Evolutionary conservation across 164 flowering plant genomes (phyloP).

Genomic region (Magnolia officinalis): DNA sequence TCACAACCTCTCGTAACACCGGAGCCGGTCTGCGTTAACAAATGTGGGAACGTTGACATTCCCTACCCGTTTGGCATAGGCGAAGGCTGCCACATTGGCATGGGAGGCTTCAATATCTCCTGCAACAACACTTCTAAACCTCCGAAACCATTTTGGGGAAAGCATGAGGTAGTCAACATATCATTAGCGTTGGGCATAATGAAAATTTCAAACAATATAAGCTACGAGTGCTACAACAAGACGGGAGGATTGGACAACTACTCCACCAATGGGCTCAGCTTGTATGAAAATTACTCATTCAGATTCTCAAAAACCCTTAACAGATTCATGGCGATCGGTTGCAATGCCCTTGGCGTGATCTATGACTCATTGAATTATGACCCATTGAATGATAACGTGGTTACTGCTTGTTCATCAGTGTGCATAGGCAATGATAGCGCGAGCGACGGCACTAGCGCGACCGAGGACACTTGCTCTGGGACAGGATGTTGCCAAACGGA

Average conservation of each 20-base stretch:
- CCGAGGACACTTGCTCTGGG: too few species aligned
- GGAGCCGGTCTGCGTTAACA: constrained; percentile 7
- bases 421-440: too few species aligned
- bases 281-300: neutral
- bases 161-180: neutral
- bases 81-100: neutral
- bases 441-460: too few species aligned
- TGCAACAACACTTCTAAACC: constrained; percentile 1
- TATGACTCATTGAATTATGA: too few species aligned
- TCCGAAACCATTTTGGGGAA: neutral
- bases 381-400: too few species aligned
- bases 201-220: neutral
- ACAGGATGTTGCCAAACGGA: too few species aligned
- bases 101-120: neutral
- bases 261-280: neutral
- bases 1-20: neutral
- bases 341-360: neutral
- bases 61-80: constrained; percentile 22
- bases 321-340: constrained; percentile 1
- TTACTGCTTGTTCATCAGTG: too few species aligned
- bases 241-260: neutral
- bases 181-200: constrained; percentile 2
- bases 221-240: neutral
- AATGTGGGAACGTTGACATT: constrained; percentile 12
- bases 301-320: neutral